Conservation (phyloP, 768 basidiomycete genomes). For the Basidioascus undulatus region DNA sequence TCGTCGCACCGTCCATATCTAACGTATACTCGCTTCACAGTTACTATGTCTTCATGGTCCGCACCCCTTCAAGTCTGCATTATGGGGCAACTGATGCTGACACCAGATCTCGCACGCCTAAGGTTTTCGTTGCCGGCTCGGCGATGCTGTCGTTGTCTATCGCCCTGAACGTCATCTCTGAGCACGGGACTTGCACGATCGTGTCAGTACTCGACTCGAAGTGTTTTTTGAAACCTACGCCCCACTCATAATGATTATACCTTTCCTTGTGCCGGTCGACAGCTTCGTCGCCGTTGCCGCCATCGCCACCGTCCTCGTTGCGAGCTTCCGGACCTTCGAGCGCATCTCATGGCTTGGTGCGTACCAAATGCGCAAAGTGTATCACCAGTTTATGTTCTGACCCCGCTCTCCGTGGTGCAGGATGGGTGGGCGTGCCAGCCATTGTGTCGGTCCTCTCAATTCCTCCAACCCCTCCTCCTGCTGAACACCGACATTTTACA, state of each 20-base stretch:
- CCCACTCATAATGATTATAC: too few relatives aligned
- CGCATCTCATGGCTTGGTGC: slow-evolving; percentile 14
- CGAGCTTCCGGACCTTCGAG: slow-evolving; percentile 16
- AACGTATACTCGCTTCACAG: too few relatives aligned
- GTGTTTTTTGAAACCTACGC: too few relatives aligned
- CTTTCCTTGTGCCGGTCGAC: not conserved
- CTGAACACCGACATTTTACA: not conserved
- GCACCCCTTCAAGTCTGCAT: too few relatives aligned
- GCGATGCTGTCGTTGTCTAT: slow-evolving; percentile 17
- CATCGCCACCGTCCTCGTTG: slow-evolving; percentile 11
- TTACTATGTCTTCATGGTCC: too few relatives aligned
- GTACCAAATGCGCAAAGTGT: not conserved
- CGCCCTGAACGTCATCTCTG: slow-evolving; percentile 18
- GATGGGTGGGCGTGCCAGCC: not conserved
- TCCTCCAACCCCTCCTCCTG: not conserved
- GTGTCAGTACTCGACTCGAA: too few relatives aligned
- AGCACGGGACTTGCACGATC: slow-evolving; percentile 19
- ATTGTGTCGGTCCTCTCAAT: not conserved
- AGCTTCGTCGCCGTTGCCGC: slow-evolving; percentile 17
- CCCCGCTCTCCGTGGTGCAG: not conserved
- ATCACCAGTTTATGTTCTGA: not conserved
- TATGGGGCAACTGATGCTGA: too few relatives aligned
- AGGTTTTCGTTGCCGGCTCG: slow-evolving; percentile 13
- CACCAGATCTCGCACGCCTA: slow-evolving; percentile 2
- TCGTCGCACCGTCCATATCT: too few relatives aligned